Base-by-base conservation (phyloP, 2,329 filamentous ascomycete genomes). In the Aspergillus latus region DNA sequence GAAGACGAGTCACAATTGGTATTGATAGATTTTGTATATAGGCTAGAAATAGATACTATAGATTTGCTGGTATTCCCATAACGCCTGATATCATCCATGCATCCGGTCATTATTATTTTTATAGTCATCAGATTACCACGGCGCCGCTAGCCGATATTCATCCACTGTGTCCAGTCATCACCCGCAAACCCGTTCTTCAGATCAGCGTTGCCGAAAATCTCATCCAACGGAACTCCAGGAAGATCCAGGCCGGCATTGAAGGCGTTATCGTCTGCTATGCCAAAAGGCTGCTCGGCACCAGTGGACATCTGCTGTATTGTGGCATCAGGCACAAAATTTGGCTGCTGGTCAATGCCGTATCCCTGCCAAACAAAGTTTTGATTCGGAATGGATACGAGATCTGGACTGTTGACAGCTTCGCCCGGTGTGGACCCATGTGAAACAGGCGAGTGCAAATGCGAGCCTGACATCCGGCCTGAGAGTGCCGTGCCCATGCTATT, bases 301-400 rank as follows among this genome's bases (percentile, higher is more conserved):
- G 59, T 57, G 2, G 67, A 52, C 10, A 63, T 52, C 7, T 65
- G 62, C 46, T 65, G 64, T 26, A 67, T 65, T 15, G 62, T 54
- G 1, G 60, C 44, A 1, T 65, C 60, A n/a, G 61, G 39, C 0
- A 54, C 29, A 11, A 59, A 49, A 10, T 62, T 61, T 32, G 59
- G 64, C 3, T 66, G 64, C 44, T 71, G 69, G 36, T 51, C 49
- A 59, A 71, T 70, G 42, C 70, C 72, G 53, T 75, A 73, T 5
- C 69, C 70, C 56, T 75, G 74, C 73, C 72, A 76, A 37, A 73
- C 60, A 54, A 75, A 76, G 45, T 73, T 74, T 50, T 73, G 73
- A 45, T 73, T 73, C 1, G 74, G 73, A 37, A 76, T 71, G 1
- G 74, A 75, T 10, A 76, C 74, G 16, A 76, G 64, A 37, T 76